Evolutionary conservation across 139 green algal genomes (phyloP).

Genomic region (Ulvella scutata): DNA sequence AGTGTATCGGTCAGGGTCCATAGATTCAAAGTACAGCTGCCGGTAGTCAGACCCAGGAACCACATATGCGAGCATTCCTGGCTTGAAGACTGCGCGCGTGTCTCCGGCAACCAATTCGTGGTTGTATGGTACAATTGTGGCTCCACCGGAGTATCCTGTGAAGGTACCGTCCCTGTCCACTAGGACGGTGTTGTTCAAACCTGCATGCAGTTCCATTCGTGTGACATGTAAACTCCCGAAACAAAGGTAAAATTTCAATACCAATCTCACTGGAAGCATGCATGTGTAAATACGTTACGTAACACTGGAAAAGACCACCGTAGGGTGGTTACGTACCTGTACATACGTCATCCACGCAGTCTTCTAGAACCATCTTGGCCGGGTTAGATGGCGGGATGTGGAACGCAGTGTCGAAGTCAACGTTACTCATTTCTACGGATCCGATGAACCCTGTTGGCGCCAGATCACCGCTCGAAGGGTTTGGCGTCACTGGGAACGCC

Average conservation of each 20-base stretch:
- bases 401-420: neutral
- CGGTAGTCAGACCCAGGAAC: neutral
- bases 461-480: slow-evolving; percentile 4
- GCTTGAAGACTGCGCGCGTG: neutral
- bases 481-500: neutral
- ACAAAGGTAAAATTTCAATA: neutral
- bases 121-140: neutral
- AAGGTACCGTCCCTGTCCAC: slow-evolving; percentile 10
- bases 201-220: neutral
- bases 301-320: neutral
- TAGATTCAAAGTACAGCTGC: slow-evolving; percentile 10
- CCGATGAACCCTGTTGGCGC: neutral
- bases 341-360: slow-evolving; percentile 15
- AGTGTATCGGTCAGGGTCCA: slow-evolving; percentile 6
- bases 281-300: neutral
- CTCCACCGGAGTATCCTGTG: neutral
- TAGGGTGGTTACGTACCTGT: slow-evolving; percentile 10
- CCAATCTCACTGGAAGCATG: neutral
- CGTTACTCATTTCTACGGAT: neutral
- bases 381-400: slow-evolving; percentile 4
- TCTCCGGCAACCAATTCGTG: neutral
- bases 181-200: slow-evolving; percentile 7
- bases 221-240: neutral
- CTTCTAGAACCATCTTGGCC: neutral
- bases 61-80: neutral